phyloP scores from a whole-genome alignment of 139 green algal species.

The Edaphochlamys debaryana region DNA sequence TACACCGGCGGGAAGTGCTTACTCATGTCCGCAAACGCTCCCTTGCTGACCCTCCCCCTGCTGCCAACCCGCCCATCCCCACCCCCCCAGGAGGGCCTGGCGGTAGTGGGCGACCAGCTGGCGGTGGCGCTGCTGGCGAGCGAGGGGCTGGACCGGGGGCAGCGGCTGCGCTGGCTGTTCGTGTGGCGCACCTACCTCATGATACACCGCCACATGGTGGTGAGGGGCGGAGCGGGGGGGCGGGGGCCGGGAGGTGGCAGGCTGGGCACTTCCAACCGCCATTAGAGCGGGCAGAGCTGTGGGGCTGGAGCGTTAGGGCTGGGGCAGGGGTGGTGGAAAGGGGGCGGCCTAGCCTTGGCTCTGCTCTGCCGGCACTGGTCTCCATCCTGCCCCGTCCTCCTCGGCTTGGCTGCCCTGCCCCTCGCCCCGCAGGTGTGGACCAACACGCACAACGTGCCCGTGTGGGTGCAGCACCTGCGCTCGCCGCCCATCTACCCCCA shows the following conservation, averaged over 20 bases:
- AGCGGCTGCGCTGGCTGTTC: neutral
- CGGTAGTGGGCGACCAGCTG: neutral
- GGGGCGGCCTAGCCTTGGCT: no score
- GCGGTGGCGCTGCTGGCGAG: neutral
- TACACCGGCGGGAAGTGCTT: no score
- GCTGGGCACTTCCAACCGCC: no score
- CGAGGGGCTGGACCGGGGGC: neutral
- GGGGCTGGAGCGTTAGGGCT: no score
- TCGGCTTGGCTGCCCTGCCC: no score
- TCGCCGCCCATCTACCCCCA: neutral
- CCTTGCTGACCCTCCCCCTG: no score
- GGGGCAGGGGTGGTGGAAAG: no score
- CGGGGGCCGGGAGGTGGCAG: no score
- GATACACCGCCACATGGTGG: neutral
- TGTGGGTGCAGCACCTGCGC: neutral
- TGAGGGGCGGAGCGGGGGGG: neutral
- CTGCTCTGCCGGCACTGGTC: neutral
- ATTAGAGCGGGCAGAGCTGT: no score
- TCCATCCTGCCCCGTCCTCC: neutral
- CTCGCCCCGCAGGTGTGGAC: neutral
- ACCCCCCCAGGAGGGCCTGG: conserved; percentile 1
- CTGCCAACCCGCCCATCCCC: no score
- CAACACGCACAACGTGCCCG: neutral
- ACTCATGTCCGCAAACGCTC: no score
- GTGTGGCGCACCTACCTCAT: conserved; percentile 13